Base-by-base conservation (phyloP, 257 asterid species). In the Haberlea rhodopensis region DNA sequence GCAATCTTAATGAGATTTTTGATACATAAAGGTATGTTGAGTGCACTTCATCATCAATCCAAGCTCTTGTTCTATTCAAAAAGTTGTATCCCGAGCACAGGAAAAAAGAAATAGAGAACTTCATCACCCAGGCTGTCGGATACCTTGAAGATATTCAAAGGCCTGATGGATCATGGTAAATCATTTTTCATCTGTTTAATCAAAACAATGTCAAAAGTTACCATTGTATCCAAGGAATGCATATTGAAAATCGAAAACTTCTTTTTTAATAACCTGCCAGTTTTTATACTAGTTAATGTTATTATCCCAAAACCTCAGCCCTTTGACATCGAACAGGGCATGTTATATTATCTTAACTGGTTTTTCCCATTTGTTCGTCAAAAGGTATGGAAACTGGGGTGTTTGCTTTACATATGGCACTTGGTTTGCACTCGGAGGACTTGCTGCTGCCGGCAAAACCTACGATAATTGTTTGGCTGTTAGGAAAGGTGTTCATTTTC, bases 141-240 rank as follows among this genome's bases (percentile, higher is more conserved):
- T 90, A 78, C 71, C 74, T 90, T 8, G 89, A 88, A 69, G 71
- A 73, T 55, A 32, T 78, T 20, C 95, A 90, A 48, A 78, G 69
- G 72, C 81, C 87, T 1, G 89, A 90, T 31, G 97, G 97, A 49
- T 90, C 97, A 34, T 90, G 97, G 96, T 89, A n/a, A 75, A 18
- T 31, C 40, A 40, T 57, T 15, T 22, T 8, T 25, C 32, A 5
- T 40, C 32, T 15, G 6, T 22, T 21, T 18, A 6, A 28, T 46
- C 37, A 31, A 18, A 32, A 45, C 10, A 22, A 60, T 20, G 7
- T 46, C 6, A 34, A 27, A 7, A 1, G 5, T 13, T 53, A 22
- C 28, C n/a, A n/a, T n/a, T n/a, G n/a, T n/a, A n/a, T n/a, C n/a
- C n/a, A n/a, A n/a, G n/a, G n/a, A n/a, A n/a, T n/a, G n/a, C n/a